Evolutionary conservation across 106 monocot species (phyloP).

Genomic region (Agapanthus africanus): DNA sequence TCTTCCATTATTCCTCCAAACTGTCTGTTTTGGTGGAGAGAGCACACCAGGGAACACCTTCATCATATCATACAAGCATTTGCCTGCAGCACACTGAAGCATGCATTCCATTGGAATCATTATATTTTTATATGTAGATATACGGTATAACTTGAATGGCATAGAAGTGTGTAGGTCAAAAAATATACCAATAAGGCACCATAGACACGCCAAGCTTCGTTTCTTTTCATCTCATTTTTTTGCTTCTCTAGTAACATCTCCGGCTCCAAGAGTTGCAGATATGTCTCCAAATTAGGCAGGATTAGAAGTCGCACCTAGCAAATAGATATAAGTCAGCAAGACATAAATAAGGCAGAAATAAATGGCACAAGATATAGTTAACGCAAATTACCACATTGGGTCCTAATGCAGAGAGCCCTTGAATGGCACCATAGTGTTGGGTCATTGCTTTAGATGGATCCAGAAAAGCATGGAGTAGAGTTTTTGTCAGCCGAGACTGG

Average conservation of each 20-base stretch:
- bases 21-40: conserved; percentile 26
- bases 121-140: background rate
- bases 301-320: conserved; percentile 81
- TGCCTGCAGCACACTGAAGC: conserved; percentile 84
- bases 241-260: conserved; percentile 93
- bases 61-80: conserved; percentile 74
- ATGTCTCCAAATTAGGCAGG: conserved; percentile 87
- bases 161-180: background rate
- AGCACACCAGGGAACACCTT: conserved; percentile 66
- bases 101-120: conserved; percentile 15
- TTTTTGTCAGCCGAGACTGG: conserved; percentile 79
- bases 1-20: conserved; percentile 43
- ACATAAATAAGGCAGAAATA: background rate
- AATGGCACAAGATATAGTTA: background rate
- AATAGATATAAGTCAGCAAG: conserved; percentile 9
- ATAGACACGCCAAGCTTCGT: conserved; percentile 99
- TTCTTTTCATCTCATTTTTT: conserved; percentile 95
- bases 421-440: conserved; percentile 96
- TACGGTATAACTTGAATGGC: background rate
- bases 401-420: conserved; percentile 84
- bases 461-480: conserved; percentile 83
- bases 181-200: conserved; percentile 71
- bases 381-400: conserved; percentile 61
- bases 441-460: conserved; percentile 92
- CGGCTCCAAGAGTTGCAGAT: conserved; percentile 86